These are phyloP conservation scores for Andrographis paniculata DNA, from an alignment of 305 asterid species.

Conservation along the genomic window DNA sequence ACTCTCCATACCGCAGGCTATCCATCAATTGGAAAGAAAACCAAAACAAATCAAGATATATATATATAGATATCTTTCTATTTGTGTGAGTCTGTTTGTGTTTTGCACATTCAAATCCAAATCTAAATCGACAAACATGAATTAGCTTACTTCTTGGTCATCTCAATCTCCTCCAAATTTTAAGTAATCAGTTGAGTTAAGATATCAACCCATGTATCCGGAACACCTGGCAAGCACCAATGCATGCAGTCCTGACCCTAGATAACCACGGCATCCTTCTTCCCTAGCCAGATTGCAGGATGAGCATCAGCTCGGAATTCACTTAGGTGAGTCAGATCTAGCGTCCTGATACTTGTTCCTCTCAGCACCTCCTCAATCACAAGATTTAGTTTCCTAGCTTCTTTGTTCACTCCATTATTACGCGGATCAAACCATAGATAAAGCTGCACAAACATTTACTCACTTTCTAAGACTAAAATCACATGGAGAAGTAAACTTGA, in stretches of 20 bases:
- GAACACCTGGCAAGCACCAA: conserved; percentile 97
- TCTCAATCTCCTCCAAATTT: conserved; percentile 33
- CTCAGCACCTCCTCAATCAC: conserved; percentile 49
- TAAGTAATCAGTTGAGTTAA: conserved; percentile 48
- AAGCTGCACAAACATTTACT: conserved; percentile 33
- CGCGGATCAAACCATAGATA: conserved; percentile 83
- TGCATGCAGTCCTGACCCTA: conserved; percentile 99
- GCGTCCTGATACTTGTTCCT: conserved; percentile 43
- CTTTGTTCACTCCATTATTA: conserved; percentile 78
- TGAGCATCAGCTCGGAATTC: conserved; percentile 92
- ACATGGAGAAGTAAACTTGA: too few species aligned
- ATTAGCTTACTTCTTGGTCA: too few species aligned
- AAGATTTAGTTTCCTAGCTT: conserved; percentile 57
- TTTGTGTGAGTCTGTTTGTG: too few species aligned
- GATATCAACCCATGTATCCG: conserved; percentile 95
- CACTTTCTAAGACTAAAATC: conserved; percentile 9
- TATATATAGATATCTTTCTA: too few species aligned
- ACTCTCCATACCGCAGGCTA: too few species aligned
- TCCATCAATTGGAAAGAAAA: too few species aligned
- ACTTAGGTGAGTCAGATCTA: conserved; percentile 68
- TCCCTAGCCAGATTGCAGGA: conserved; percentile 94
- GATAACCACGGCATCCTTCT: conserved; percentile 76
- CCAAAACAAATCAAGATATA: too few species aligned
- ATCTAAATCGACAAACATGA: too few species aligned
- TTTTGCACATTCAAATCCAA: too few species aligned